phyloP scores from a whole-genome alignment of 805 yeast species.

The Teunomyces cretensis region DNA sequence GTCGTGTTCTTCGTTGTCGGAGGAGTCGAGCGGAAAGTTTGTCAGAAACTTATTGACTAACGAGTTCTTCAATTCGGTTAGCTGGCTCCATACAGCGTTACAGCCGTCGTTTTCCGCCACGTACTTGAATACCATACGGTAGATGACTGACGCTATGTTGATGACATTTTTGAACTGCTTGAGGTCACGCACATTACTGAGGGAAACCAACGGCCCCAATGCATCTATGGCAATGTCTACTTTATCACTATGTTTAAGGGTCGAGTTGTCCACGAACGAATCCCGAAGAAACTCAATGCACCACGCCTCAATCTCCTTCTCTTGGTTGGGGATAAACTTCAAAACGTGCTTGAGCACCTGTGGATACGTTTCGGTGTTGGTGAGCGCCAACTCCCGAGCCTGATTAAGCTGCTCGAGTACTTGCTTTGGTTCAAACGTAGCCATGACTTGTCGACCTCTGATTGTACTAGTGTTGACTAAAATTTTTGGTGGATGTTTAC shows the following conservation, averaged over 20 bases:
- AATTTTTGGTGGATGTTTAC: neutral
- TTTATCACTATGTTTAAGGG: constrained; percentile 26
- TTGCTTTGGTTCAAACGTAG: constrained; percentile 11
- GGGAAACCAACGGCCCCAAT: constrained; percentile 28
- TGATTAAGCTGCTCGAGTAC: constrained; percentile 34
- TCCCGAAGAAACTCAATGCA: constrained; percentile 39
- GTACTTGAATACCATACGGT: constrained; percentile 44
- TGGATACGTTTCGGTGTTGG: constrained; percentile 31
- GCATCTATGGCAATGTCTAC: constrained; percentile 43
- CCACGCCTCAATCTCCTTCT: constrained; percentile 38
- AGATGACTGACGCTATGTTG: constrained; percentile 41
- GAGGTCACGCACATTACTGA: constrained; percentile 29
- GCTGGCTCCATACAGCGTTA: constrained; percentile 52
- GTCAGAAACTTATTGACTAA: constrained; percentile 64
- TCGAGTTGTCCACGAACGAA: constrained; percentile 25
- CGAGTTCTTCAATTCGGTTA: constrained; percentile 54
- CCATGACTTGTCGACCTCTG: neutral
- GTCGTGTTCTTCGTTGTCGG: constrained; percentile 51
- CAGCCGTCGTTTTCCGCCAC: constrained; percentile 49
- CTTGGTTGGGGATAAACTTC: constrained; percentile 35
- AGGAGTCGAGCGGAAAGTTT: constrained; percentile 50
- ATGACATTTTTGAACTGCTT: constrained; percentile 30
- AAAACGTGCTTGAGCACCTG: constrained; percentile 46
- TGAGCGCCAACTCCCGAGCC: constrained; percentile 36
- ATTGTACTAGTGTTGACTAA: neutral